Conservation (phyloP, 2,329 filamentous ascomycete species). For the Aureobasidium pullulans region DNA sequence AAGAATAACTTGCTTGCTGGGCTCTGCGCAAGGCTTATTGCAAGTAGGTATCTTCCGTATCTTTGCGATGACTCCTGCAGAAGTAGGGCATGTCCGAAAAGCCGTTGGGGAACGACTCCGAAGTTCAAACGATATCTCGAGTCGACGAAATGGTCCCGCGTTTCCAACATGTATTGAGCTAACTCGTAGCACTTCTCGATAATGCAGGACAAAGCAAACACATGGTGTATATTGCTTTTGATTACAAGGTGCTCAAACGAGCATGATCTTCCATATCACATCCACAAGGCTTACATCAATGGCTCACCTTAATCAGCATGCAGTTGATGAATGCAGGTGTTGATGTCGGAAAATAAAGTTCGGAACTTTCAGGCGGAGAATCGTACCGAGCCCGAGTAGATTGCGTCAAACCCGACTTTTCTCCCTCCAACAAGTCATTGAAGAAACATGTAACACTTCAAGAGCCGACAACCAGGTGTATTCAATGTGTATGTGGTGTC, state of each 20-base stretch:
- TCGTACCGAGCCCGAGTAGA: slow-evolving; percentile 5
- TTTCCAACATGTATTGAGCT: not conserved
- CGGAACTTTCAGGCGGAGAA: not conserved
- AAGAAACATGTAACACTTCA: not conserved
- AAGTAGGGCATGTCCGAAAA: not conserved
- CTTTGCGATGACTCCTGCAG: not conserved
- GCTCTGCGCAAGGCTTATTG: not conserved
- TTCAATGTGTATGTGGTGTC: not conserved
- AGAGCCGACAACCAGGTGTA: not conserved
- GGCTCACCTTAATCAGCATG: not conserved
- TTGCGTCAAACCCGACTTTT: slow-evolving; percentile 10
- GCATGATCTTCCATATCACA: not conserved
- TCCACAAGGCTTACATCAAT: not conserved
- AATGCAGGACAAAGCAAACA: not conserved
- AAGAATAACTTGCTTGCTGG: not conserved
- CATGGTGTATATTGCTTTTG: not conserved
- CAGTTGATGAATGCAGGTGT: not conserved
- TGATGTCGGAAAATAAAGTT: not conserved
- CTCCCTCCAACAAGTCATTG: not conserved
- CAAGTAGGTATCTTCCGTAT: not conserved
- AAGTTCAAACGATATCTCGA: not conserved
- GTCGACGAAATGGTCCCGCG: not conserved
- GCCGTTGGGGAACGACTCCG: not conserved
- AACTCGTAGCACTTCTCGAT: not conserved
- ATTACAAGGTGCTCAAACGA: not conserved